Evolutionary conservation across 2,329 filamentous ascomycete genomes (phyloP), one percentile per base, ranked within the genome.

Genomic region (Trichoderma brevicompactum): DNA sequence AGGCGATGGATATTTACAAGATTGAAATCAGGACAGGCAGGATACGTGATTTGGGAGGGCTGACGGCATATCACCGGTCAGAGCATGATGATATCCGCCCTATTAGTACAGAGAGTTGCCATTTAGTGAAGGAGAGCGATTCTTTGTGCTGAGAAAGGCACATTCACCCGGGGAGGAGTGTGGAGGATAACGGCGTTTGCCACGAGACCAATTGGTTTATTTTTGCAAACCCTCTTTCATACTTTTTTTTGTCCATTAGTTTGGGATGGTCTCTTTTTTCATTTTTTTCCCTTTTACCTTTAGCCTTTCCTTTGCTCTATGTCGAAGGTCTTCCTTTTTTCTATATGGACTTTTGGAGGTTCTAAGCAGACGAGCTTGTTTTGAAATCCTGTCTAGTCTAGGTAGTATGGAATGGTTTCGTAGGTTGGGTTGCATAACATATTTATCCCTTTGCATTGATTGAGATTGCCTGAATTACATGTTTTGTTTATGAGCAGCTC

Each of bases 1-100:
- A 66, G 67, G 65, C 66, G 70, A 70, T 48, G 70, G 60, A 63
- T 46, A 44, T 46, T n/a, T 17, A 9, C 40, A 38, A 63, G 59
- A 54, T 46, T 63, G 49, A 23, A 34, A 63, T 53, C 49, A 44
- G 40, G 41, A 38, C 19, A 46, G 38, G 40, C 28, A 63, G 49
- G 49, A 23, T 40, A 23, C 49, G 46, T 43, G 28, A 34, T 49
- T 28, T 44, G 17, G 17, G 32, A 12, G 32, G 28, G 38, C 12
- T 10, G 44, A 60, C 56, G 44, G 36, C 19, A 23, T 38, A 28
- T 13, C 38, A 34, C 40, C 28, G 49, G 34, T 54, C 49, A 46
- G 40, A 54, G 40, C 60, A 60, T 60, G 44, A 62, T 62, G 48
- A 63, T 63, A 54, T 63, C 60, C 49, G 38, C 60, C 41, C 49